Percentiles rank a stretch among this genome's conserved stretches.
phyloP scores from a whole-genome alignment of 192 early-diverging fungal genomes.

The Podila clonocystis region DNA sequence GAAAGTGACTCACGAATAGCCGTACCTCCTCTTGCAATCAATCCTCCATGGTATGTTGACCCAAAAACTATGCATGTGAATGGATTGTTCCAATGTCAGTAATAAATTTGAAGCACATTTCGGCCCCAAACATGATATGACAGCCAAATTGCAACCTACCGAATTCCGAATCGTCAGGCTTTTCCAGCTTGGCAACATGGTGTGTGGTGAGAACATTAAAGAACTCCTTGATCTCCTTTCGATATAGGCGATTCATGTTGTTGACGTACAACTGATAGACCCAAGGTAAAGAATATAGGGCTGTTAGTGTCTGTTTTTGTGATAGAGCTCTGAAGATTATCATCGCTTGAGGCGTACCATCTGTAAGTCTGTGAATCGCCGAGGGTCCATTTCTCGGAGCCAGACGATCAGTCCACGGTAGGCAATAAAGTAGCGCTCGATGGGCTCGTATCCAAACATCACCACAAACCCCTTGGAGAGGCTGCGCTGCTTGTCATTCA shows the following conservation, averaged over 20 bases:
- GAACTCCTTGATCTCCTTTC: conserved; percentile 57
- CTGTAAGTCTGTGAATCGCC: conserved; percentile 76
- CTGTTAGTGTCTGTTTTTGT: not conserved
- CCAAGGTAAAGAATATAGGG: not conserved
- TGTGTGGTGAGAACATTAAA: conserved; percentile 35
- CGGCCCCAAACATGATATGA: too few relatives aligned
- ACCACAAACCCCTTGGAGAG: conserved; percentile 52
- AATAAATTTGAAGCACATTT: too few relatives aligned
- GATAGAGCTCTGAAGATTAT: not conserved
- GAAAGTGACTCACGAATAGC: conserved; percentile 46
- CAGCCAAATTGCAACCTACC: conserved; percentile 18
- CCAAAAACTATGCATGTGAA: conserved; percentile 27
- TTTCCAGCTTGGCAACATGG: conserved; percentile 50
- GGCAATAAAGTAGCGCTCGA: conserved; percentile 70
- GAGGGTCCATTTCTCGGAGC: conserved; percentile 78
- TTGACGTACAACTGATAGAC: conserved; percentile 32
- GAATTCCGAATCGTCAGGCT: conserved; percentile 53
- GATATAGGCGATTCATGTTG: conserved; percentile 47
- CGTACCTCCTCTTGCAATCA: conserved; percentile 38
- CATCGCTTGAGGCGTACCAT: conserved; percentile 51
- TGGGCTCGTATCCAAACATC: conserved; percentile 62
- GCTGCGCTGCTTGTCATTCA: conserved; percentile 59
- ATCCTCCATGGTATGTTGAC: conserved; percentile 37
- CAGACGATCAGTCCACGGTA: conserved; percentile 77
- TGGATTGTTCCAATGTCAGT: not conserved